Percentiles rank a stretch among this genome's conserved stretches.
phyloP scores from a whole-genome alignment of 2,329 filamentous ascomycete genomes.

The Scytalidium lignicola region DNA sequence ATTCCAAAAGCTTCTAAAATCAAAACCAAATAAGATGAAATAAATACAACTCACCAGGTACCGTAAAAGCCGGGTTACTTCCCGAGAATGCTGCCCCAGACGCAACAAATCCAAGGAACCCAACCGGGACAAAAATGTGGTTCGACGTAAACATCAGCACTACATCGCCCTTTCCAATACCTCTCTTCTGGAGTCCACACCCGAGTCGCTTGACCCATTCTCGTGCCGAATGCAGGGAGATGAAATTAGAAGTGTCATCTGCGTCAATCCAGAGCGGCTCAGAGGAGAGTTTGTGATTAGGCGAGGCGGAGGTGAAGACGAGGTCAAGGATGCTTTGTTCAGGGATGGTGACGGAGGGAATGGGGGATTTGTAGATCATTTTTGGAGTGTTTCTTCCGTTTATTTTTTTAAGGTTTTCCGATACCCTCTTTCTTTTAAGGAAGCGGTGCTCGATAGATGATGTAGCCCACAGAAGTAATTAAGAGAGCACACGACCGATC shows the following conservation, averaged over 20 bases:
- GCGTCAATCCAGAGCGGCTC: constrained; percentile 51
- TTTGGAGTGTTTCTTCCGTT: neutral
- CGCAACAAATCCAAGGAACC: constrained; percentile 49
- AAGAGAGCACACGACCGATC: no score
- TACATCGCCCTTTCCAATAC: constrained; percentile 42
- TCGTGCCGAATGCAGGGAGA: constrained; percentile 41
- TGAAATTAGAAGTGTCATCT: constrained; percentile 31
- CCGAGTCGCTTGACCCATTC: constrained; percentile 48
- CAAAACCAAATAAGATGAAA: neutral
- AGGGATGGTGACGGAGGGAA: constrained; percentile 37
- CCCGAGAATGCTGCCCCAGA: constrained; percentile 49
- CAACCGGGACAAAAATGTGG: constrained; percentile 49
- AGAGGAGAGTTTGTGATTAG: constrained; percentile 35
- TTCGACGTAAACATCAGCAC: constrained; percentile 51
- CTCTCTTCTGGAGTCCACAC: constrained; percentile 40
- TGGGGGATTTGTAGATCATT: constrained; percentile 41
- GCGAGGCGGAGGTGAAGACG: constrained; percentile 17
- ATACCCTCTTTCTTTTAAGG: no score
- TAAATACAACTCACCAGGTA: constrained; percentile 32
- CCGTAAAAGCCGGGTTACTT: constrained; percentile 47
- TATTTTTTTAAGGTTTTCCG: no score
- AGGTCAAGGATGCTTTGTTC: constrained; percentile 14
- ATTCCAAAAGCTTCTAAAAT: no score
- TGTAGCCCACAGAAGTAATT: no score
- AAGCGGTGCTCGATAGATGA: no score